A percentile compares a stretch with the other conserved stretches of the same genome.
phyloP scores from a whole-genome alignment of 805 yeast species.

The Teunomyces tritomae region DNA sequence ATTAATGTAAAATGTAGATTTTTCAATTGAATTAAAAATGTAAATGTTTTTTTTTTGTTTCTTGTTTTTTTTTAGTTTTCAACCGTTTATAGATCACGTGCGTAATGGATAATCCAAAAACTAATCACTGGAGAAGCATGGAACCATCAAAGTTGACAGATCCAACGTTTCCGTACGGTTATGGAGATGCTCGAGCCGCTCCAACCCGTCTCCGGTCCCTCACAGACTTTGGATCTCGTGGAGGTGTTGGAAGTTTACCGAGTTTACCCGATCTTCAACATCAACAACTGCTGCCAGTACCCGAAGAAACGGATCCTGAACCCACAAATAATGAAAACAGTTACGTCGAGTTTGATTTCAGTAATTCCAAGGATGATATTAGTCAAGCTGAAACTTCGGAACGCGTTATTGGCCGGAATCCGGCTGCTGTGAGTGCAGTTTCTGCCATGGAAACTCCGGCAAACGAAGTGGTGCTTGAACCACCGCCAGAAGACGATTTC shows the following conservation, averaged over 20 bases:
- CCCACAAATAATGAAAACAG: conserved; percentile 11
- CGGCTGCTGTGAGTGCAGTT: neutral
- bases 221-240: conserved; percentile 13
- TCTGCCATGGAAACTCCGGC: neutral
- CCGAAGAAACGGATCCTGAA: neutral
- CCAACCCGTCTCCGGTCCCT: neutral
- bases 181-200: neutral
- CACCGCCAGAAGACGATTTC: conserved; percentile 17
- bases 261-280: conserved; percentile 16
- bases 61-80: neutral
- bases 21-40: too few species aligned
- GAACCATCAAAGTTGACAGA: neutral
- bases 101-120: neutral
- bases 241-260: conserved; percentile 20
- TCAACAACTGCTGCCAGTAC: neutral
- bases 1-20: neutral
- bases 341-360: conserved; percentile 32
- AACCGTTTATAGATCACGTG: neutral
- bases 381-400: neutral
- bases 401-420: conserved; percentile 1
- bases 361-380: conserved; percentile 4
- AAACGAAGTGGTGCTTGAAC: neutral
- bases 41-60: neutral
- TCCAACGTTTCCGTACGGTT: neutral
- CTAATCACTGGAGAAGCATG: neutral